Evolutionary conservation across 768 basidiomycete species (phyloP).

Genomic region (Tulasnella sp.): DNA sequence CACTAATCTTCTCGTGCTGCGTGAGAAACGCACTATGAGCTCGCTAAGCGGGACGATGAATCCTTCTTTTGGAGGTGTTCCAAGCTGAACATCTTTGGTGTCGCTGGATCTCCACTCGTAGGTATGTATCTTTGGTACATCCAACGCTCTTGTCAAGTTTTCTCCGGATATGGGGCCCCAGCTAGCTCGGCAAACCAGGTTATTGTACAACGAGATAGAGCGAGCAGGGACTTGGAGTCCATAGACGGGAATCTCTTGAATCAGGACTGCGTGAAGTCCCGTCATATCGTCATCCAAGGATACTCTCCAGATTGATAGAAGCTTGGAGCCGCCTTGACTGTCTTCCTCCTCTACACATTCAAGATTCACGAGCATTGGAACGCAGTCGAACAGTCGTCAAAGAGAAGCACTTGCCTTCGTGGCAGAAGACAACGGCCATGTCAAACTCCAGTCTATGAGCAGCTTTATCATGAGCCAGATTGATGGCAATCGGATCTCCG

Average conservation of each 20-base stretch:
- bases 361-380: not conserved
- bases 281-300: not conserved
- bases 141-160: not conserved
- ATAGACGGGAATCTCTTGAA: not conserved
- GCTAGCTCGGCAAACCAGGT: not conserved
- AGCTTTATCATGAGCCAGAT: not conserved
- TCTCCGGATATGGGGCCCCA: not conserved
- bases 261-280: not conserved
- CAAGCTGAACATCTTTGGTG: not conserved
- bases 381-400: too few species aligned
- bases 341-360: not conserved
- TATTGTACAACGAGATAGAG: not conserved
- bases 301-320: not conserved
- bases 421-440: not conserved
- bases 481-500: not conserved
- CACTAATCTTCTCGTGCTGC: not conserved
- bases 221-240: not conserved
- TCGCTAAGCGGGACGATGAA: not conserved
- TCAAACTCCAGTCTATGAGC: not conserved
- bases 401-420: not conserved
- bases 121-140: not conserved
- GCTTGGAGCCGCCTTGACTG: not conserved
- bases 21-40: not conserved
- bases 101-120: not conserved
- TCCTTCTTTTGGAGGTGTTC: not conserved